Conservation (phyloP, 352 stramenopile species). For the Phytopythium sindhum region DNA sequence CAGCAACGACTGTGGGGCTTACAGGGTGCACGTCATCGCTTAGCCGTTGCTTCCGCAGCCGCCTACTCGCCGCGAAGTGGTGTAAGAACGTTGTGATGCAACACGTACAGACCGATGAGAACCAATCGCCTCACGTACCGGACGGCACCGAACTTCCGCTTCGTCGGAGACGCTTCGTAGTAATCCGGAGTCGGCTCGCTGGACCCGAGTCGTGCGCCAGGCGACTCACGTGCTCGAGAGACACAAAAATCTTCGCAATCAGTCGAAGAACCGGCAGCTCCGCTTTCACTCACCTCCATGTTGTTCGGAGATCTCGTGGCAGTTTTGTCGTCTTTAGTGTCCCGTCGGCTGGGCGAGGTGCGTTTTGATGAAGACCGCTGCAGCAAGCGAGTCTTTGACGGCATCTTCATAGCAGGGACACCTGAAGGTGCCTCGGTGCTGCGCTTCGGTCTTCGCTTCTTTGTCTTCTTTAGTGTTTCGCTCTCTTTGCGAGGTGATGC, state of each 20-base stretch:
- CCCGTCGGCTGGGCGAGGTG: neutral
- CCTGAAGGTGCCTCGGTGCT: neutral
- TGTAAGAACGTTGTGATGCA: neutral
- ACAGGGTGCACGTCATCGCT: slow-evolving; percentile 9
- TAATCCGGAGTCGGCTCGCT: slow-evolving; percentile 11
- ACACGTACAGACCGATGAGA: neutral
- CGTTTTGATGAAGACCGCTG: neutral
- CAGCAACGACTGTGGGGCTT: neutral
- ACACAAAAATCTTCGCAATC: neutral
- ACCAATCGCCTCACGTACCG: slow-evolving; percentile 15
- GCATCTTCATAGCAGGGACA: neutral
- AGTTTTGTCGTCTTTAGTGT: neutral
- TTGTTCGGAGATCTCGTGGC: neutral
- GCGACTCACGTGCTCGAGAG: neutral
- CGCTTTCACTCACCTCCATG: neutral
- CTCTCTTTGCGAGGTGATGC: neutral
- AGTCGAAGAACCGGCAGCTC: neutral
- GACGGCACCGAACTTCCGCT: slow-evolving; percentile 20
- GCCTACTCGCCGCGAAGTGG: slow-evolving; percentile 8
- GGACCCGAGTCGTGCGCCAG: no score
- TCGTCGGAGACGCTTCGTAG: slow-evolving; percentile 19
- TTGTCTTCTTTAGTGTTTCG: neutral
- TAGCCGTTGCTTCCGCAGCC: slow-evolving; percentile 14
- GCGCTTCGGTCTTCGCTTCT: neutral
- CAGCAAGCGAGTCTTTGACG: neutral